These are phyloP conservation scores for Yarrowia sp. DNA, from an alignment of 805 yeast species.

Conservation along the genomic window DNA sequence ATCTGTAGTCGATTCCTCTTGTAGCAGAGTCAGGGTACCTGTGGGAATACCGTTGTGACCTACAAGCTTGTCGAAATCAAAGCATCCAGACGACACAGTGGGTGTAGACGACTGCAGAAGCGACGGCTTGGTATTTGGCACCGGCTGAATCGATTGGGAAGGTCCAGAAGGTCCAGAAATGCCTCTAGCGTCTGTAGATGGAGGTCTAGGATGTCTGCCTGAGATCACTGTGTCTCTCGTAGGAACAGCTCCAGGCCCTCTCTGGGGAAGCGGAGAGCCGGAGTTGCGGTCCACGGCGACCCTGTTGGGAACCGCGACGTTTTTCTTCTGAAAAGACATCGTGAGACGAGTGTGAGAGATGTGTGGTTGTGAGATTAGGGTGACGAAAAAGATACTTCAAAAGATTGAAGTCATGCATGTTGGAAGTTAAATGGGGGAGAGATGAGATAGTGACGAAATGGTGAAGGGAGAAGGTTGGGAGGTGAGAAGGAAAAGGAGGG, in stretches of 20 bases:
- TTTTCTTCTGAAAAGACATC: slow-evolving; percentile 30
- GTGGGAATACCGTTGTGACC: slow-evolving; percentile 87
- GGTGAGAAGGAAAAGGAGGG: background rate
- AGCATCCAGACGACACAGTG: slow-evolving; percentile 79
- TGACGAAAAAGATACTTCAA: slow-evolving; percentile 7
- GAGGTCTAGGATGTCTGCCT: background rate
- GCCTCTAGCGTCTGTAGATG: background rate
- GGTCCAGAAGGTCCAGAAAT: background rate
- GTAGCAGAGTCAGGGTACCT: slow-evolving; percentile 72
- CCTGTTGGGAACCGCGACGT: slow-evolving; percentile 21
- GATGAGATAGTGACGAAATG: no score
- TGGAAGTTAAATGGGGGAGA: background rate
- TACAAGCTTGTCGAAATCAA: slow-evolving; percentile 74
- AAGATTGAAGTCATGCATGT: background rate
- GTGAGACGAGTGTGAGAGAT: background rate
- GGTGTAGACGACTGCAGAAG: slow-evolving; percentile 69
- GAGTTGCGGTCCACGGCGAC: slow-evolving; percentile 21
- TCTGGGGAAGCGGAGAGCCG: background rate
- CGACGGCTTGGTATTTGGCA: slow-evolving; percentile 59
- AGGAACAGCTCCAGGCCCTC: background rate
- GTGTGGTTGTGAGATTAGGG: background rate
- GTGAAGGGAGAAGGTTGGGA: no score
- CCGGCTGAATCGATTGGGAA: background rate
- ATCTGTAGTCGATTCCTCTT: slow-evolving; percentile 89
- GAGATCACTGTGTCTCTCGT: background rate